Evolutionary conservation across 768 basidiomycete genomes (phyloP), one percentile per base, ranked within the genome.

Genomic region (Plicaturopsis crispa): DNA sequence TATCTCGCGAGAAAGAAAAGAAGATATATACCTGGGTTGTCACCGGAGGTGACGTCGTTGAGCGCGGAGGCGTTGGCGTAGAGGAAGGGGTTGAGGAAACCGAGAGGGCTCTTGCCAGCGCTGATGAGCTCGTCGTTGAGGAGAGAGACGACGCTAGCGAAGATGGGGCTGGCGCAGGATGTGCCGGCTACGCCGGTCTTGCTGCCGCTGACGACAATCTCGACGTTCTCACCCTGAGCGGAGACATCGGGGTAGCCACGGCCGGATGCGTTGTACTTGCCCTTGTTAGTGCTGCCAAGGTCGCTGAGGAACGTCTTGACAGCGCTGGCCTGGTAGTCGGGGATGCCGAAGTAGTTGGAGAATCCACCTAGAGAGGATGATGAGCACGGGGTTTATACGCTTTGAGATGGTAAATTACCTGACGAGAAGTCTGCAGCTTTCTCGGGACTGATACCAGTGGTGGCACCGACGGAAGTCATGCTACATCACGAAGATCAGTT

Each of bases 191-290:
- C 48, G 11, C 24, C 3, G 2, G 62, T 62, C 19, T 39, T 32
- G 26, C 53, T 46, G 47, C 58, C 45, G 31, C 67, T 48, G 8
- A 34, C 23, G 55, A 47, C 42, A 36, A 43, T 47, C 41, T 40
- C 38, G n/a, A 69, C 68, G 31, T 46, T 26, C 24, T 17, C 19
- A 10, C 60, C 63, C 40, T 56, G 52, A 7, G 72, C 67, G 13
- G 67, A 52, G 35, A 73, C 53, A 53, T 74, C 72, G 17, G 73
- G 73, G 56, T 61, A 73, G 1, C 48, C 69, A 33, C 71, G 69
- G 21, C 67, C 67, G 50, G 36, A 54, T 31, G 33, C 36, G 44
- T 49, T 55, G 46, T 59, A 65, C 28, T 47, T 43, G 18, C 65
- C 62, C 1, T 33, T 31, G 44, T 55, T 51, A 5, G 51, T 51